Conservation (phyloP, 495 filamentous ascomycete species). For the Delitschia confertaspora region DNA sequence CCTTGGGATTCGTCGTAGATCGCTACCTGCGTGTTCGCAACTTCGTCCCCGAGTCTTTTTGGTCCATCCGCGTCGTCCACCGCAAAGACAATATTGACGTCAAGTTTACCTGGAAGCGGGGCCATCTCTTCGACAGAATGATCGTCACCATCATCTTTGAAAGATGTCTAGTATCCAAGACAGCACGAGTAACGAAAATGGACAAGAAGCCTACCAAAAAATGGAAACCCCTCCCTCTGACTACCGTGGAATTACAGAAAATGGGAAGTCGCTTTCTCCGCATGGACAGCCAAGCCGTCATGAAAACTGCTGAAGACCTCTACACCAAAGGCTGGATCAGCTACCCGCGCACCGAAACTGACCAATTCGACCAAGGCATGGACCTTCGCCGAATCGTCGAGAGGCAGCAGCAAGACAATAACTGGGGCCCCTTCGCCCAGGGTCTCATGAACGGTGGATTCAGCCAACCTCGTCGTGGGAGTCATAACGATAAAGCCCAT, state of each 20-base stretch:
- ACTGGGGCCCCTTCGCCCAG: constrained; percentile 79
- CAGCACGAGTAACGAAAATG: constrained; percentile 71
- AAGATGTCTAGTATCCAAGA: constrained; percentile 66
- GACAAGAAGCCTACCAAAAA: constrained; percentile 86
- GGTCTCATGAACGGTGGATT: constrained; percentile 70
- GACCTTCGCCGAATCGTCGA: constrained; percentile 70
- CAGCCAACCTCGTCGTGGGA: constrained; percentile 67
- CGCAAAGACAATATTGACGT: constrained; percentile 69
- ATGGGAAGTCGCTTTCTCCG: constrained; percentile 78
- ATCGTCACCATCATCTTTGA: constrained; percentile 76
- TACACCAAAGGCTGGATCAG: constrained; percentile 95
- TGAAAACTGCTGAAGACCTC: constrained; percentile 79
- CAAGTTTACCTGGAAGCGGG: constrained; percentile 73
- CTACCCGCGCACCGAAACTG: constrained; percentile 94
- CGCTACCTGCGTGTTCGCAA: constrained; percentile 86
- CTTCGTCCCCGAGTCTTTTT: constrained; percentile 88
- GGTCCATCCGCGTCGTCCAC: constrained; percentile 80
- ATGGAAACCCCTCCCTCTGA: constrained; percentile 87
- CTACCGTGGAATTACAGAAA: constrained; percentile 98
- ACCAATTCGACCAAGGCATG: constrained; percentile 88
- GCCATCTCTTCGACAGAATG: constrained; percentile 79
- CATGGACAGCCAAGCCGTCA: constrained; percentile 77
- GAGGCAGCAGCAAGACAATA: constrained; percentile 66
- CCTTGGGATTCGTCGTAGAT: constrained; percentile 92
- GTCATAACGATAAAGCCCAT: constrained; percentile 91